Base-by-base conservation (phyloP, 176 grass and related monocot genomes). In the Avena sativa region DNA sequence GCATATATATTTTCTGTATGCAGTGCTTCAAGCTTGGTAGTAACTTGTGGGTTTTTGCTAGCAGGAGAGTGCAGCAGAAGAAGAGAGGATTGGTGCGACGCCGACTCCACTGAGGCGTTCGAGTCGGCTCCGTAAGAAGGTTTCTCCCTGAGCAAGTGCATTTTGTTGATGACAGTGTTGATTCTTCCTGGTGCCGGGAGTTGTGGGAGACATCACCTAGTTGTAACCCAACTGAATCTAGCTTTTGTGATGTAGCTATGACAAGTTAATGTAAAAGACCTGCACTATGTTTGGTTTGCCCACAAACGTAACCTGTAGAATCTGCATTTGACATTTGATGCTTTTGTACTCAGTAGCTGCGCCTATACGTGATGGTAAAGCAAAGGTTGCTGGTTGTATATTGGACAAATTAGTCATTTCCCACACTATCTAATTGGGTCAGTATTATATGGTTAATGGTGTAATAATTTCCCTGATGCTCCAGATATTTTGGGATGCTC, bases 31-130 rank as follows among this genome's bases (percentile, higher is more conserved):
- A 53, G 73, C 48, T 15, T 82, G 28, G 8, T 72, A 16, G 57
- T 52, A 34, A 79, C 65, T 62, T 53, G 12, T 28, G 67, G 38
- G 12, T 68, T 51, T 13, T 20, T 59, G 66, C 53, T 17, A 59
- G 75, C 59, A 91, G 89, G 76, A 68, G 48, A 80, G 5, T 5
- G 5, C 68, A 84, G 7, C 6, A 23, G 76, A 74, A 43, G 51
- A 12, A 50, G 70, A 82, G 34, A 83, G 73, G 75, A 50, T 8
- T 2, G 74, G 85, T 32, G n/a, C 6, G 2, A 71, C 66, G 7
- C 53, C 26, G 1, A 89, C 84, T 81, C 81, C 92, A 21, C 30
- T 88, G 75, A 86, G 93, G 53, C 93, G 93, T 30, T 94, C 93
- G 46, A 88, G 3, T 47, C 87, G 93, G 1, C 87, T 94, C 46